A percentile compares a stretch with the other conserved stretches of the same genome.
Evolutionary conservation across 2,329 filamentous ascomycete genomes (phyloP).

Genomic region (Tolypocladium pustulatum): DNA sequence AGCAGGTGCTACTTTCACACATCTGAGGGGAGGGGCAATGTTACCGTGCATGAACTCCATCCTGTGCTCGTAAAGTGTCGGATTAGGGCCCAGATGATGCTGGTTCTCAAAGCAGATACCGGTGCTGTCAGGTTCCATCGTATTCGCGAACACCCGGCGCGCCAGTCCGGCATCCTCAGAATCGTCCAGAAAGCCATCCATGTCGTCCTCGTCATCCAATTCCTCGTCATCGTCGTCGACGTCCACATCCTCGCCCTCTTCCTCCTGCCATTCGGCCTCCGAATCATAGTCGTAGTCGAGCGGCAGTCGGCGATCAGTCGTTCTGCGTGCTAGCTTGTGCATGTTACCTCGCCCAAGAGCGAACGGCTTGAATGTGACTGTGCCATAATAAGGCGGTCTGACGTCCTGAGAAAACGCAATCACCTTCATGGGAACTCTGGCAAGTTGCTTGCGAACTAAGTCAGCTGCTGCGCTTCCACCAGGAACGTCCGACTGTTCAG

Average conservation of each 20-base stretch:
- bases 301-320: slow-evolving; percentile 45
- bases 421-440: slow-evolving; percentile 50
- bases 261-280: slow-evolving; percentile 77
- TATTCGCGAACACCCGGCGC: slow-evolving; percentile 51
- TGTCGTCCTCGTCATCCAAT: slow-evolving; percentile 67
- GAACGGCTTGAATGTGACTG: slow-evolving; percentile 50
- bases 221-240: slow-evolving; percentile 60
- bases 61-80: slow-evolving; percentile 47
- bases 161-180: slow-evolving; percentile 56
- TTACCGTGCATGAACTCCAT: slow-evolving; percentile 68
- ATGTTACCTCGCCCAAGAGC: slow-evolving; percentile 35
- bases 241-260: slow-evolving; percentile 58
- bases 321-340: slow-evolving; percentile 39
- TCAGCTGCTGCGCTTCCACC: slow-evolving; percentile 23
- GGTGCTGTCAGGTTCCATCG: slow-evolving; percentile 65
- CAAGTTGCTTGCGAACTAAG: slow-evolving; percentile 30
- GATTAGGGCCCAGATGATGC: slow-evolving; percentile 32
- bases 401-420: slow-evolving; percentile 55
- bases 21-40: slow-evolving; percentile 12
- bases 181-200: slow-evolving; percentile 85
- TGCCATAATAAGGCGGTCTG: slow-evolving; percentile 62
- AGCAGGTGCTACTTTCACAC: background rate
- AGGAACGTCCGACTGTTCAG: slow-evolving; percentile 24
- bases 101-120: slow-evolving; percentile 76
- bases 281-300: slow-evolving; percentile 79